Percentiles rank a stretch among this genome's conserved stretches.
These are phyloP conservation scores for Uronychia binucleata DNA, from an alignment of 73 alveolate genomes.

Conservation along the genomic window DNA sequence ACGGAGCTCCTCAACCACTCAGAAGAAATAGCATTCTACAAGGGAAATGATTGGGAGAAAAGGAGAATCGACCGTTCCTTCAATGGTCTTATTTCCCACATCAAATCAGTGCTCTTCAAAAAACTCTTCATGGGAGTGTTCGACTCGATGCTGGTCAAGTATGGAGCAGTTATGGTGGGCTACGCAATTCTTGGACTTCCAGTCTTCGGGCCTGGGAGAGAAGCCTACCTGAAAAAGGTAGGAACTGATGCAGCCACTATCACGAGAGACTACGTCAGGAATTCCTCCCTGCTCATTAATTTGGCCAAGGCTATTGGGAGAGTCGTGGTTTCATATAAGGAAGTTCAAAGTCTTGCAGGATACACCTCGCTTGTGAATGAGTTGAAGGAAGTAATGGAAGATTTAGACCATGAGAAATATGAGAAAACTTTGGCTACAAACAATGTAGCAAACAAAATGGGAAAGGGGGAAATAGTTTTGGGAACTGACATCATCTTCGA, in stretches of 20 bases:
- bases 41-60: constrained; percentile 87
- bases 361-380: constrained; percentile 86
- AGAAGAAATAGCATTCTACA: constrained; percentile 93
- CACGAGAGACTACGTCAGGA: constrained; percentile 91
- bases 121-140: constrained; percentile 91
- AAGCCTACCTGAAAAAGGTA: constrained; percentile 65
- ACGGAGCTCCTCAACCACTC: constrained; percentile 80
- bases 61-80: constrained; percentile 68
- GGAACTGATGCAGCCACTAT: constrained; percentile 77
- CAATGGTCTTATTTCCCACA: constrained; percentile 64
- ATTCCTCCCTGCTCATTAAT: constrained; percentile 88
- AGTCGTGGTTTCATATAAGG: constrained; percentile 89
- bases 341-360: constrained; percentile 88
- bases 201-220: constrained; percentile 85
- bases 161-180: constrained; percentile 96
- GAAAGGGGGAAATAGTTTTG: constrained; percentile 38
- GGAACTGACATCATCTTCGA: constrained; percentile 71
- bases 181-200: constrained; percentile 94
- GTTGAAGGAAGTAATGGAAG: constrained; percentile 80
- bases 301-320: constrained; percentile 95
- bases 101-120: constrained; percentile 59
- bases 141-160: constrained; percentile 91
- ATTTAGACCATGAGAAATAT: constrained; percentile 75
- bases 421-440: constrained; percentile 53
- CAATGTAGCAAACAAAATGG: constrained; percentile 34